Evolutionary conservation across 495 filamentous ascomycete genomes (phyloP).

Genomic region (Tuber magnatum): DNA sequence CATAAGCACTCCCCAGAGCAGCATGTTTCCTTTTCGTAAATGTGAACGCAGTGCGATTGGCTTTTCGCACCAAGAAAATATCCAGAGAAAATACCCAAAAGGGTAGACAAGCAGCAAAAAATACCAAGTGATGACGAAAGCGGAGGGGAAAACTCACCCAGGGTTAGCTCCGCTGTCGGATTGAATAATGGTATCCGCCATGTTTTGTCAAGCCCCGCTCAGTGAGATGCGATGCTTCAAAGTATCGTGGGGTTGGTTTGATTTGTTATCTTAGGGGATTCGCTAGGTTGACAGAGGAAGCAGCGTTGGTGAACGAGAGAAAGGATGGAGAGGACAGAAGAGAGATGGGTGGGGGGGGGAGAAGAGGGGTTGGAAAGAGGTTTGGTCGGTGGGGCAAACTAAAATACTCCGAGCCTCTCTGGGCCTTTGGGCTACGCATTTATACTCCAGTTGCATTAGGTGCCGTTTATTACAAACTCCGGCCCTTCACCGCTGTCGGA

Average conservation of each 20-base stretch:
- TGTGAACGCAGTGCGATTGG: conserved; percentile 35
- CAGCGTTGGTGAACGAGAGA: conserved; percentile 17
- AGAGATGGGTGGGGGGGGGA: conserved; percentile 31
- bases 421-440: not conserved
- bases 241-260: conserved; percentile 29
- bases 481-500: not conserved
- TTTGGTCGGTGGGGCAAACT: conserved; percentile 31
- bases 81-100: conserved; percentile 26
- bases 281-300: not conserved
- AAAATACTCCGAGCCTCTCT: conserved; percentile 31
- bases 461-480: not conserved
- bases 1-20: conserved; percentile 5
- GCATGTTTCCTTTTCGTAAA: not conserved
- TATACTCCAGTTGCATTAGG: not conserved
- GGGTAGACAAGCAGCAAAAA: conserved; percentile 19
- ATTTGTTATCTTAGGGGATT: conserved; percentile 11
- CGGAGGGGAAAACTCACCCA: conserved; percentile 53
- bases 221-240: not conserved
- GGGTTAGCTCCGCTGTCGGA: conserved; percentile 54
- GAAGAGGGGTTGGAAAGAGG: conserved; percentile 30
- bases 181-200: conserved; percentile 60
- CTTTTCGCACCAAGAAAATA: not conserved
- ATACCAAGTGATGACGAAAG: conserved; percentile 41
- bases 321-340: conserved; percentile 24
- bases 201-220: conserved; percentile 41